Conservation (phyloP, 2,329 filamentous ascomycete species). For the Acrocalymma vagum region DNA sequence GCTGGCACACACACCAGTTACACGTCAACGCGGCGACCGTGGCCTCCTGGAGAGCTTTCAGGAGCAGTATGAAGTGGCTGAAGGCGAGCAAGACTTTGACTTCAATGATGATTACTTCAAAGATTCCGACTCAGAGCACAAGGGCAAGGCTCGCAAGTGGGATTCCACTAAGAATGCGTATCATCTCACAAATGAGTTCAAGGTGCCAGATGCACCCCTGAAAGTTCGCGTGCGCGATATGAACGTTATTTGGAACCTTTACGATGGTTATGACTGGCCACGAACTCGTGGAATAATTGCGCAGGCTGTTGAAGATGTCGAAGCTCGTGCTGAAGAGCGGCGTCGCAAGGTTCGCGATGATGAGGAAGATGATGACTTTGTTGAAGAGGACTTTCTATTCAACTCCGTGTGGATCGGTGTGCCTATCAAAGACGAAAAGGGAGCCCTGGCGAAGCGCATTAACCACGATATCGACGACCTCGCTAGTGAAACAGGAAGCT, state of each 20-base stretch:
- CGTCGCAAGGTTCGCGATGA: conserved; percentile 69
- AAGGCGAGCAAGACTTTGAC: conserved; percentile 69
- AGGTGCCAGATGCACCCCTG: conserved; percentile 74
- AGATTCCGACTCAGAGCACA: conserved; percentile 65
- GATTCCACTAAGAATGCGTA: conserved; percentile 80
- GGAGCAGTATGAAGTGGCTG: conserved; percentile 62
- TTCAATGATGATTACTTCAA: conserved; percentile 81
- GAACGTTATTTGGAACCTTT: conserved; percentile 96
- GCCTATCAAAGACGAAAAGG: conserved; percentile 83
- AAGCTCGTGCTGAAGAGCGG: conserved; percentile 81
- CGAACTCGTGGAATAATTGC: conserved; percentile 85
- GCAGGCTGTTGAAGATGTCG: conserved; percentile 87
- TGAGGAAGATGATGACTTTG: conserved; percentile 68
- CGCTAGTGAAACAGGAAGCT: conserved; percentile 87
- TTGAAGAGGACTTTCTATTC: conserved; percentile 96
- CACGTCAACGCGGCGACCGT: conserved; percentile 43
- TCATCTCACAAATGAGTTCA: conserved; percentile 68
- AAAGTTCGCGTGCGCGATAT: conserved; percentile 83
- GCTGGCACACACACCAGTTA: conserved; percentile 40
- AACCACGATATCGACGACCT: conserved; percentile 89
- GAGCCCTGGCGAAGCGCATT: conserved; percentile 82
- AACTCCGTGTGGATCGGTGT: conserved; percentile 99
- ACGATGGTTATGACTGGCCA: conserved; percentile 97
- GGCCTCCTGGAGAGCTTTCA: conserved; percentile 60
- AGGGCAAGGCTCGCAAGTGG: conserved; percentile 79